These are phyloP conservation scores for Acacia pycnantha DNA, from an alignment of 331 rosid species.

Conservation along the genomic window DNA sequence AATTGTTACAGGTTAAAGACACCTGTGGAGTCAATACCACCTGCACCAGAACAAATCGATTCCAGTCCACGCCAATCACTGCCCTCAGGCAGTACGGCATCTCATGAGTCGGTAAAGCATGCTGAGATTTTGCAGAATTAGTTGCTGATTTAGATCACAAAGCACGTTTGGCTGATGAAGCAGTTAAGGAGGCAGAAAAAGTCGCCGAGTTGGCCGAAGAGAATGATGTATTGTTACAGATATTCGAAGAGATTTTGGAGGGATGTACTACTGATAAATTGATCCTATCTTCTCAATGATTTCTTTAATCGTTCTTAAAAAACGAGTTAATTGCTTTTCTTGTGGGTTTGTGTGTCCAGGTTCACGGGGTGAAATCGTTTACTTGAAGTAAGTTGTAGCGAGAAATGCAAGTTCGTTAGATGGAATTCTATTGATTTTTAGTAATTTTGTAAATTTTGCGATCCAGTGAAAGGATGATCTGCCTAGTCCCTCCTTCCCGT, in stretches of 20 bases:
- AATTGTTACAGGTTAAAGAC: slow-evolving; percentile 19
- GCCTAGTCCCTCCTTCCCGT: too few species aligned
- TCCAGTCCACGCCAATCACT: neutral
- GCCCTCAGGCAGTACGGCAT: neutral
- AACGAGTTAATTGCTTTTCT: neutral
- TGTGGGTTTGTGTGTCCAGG: slow-evolving; percentile 38
- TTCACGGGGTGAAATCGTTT: slow-evolving; percentile 36
- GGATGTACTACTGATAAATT: slow-evolving; percentile 20
- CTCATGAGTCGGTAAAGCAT: slow-evolving; percentile 10
- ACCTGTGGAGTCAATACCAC: neutral
- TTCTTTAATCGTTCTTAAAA: neutral
- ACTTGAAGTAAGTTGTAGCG: neutral
- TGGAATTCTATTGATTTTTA: neutral
- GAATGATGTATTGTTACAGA: neutral
- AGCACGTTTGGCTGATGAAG: slow-evolving; percentile 28
- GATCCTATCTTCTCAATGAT: neutral
- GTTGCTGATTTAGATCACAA: slow-evolving; percentile 36
- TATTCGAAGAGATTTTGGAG: slow-evolving; percentile 19
- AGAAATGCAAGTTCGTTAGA: too few species aligned
- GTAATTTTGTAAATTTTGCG: neutral
- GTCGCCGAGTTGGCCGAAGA: slow-evolving; percentile 15
- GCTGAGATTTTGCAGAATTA: slow-evolving; percentile 25
- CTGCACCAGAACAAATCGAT: slow-evolving; percentile 22
- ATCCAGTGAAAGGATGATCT: too few species aligned
- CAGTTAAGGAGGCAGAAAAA: slow-evolving; percentile 19